Evolutionary conservation across 495 filamentous ascomycete genomes (phyloP), one percentile per base, ranked within the genome.

Genomic region (Podospora conica): DNA sequence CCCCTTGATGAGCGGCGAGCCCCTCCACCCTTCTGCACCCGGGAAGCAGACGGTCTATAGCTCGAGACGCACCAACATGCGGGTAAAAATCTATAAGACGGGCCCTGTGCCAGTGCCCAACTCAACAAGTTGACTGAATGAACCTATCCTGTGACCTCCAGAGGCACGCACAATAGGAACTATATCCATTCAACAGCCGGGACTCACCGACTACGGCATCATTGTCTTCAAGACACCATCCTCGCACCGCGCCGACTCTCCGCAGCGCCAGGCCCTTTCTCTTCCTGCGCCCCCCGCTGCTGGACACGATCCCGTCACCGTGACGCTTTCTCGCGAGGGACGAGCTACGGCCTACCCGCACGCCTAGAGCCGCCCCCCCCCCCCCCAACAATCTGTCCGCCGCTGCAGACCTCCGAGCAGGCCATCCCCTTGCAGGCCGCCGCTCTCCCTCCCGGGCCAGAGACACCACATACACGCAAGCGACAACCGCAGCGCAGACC

Each of bases 61-160:
- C 8, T 25, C 27, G 10, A 57, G 21, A 58, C 63, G 28, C 63
- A 64, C 63, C 54, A 58, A 63, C 61, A 66, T 67, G 33, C 31
- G 65, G 64, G 48, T 66, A 71, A 68, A 71, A 71, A 55, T 63
- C 69, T 80, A 80, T 80, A 77, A 78, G 75, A 76, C 69, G 66
- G 65, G 59, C 67, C 66, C 68, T 66, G 63, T 70, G 70, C 77
- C 72, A 70, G 69, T 64, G 68, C 60, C 70, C 73, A 71, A 48
- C 40, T n/a, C 40, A 48, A 48, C 40, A 48, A 3, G 40, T 48
- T 48, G 40, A 48, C 40, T n/a, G 40, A 48, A 40, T n/a, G 40
- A 48, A 48, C 40, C 40, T 48, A 48, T 48, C 40, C 40, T 48
- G 40, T 48, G 40, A 48, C 40, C 40, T 48, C 40, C 7, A n/a